phyloP scores from a whole-genome alignment of 192 early-diverging fungal species.

The Globomyces pollinis-pini region DNA sequence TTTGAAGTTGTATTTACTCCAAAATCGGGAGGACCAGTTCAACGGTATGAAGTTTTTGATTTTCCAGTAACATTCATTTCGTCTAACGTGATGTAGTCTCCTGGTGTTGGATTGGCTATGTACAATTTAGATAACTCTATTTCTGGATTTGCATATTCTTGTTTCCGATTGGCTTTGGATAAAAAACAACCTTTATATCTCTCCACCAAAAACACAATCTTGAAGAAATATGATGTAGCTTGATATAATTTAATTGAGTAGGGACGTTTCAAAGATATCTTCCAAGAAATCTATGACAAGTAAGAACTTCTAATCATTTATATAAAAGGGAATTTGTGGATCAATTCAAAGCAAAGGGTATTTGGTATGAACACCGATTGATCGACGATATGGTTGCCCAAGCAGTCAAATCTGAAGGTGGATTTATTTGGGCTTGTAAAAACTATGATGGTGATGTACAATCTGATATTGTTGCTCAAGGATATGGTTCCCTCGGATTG shows the following conservation, averaged over 20 bases:
- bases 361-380: conserved; percentile 97
- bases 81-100: conserved; percentile 34
- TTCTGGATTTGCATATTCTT: conserved; percentile 85
- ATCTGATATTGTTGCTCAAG: conserved; percentile 95
- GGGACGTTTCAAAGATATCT: conserved; percentile 98
- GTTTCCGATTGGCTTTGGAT: conserved; percentile 86
- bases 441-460: conserved; percentile 97
- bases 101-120: conserved; percentile 93
- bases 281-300: conserved; percentile 85
- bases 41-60: conserved; percentile 70
- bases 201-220: conserved; percentile 94
- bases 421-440: conserved; percentile 89
- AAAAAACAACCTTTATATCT: conserved; percentile 92
- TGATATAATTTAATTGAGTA: too few species aligned
- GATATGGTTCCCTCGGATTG: conserved; percentile 63
- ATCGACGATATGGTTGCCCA: conserved; percentile 99
- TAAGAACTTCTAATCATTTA: too few species aligned
- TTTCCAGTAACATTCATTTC: conserved; percentile 45
- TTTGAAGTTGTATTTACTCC: conserved; percentile 90
- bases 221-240: conserved; percentile 96
- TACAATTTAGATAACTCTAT: conserved; percentile 89
- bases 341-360: conserved; percentile 70
- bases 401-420: conserved; percentile 88
- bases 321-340: conserved; percentile 61
- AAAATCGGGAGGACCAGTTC: conserved; percentile 59